Conservation (phyloP, 768 basidiomycete genomes). For the Nidularia sp. region DNA sequence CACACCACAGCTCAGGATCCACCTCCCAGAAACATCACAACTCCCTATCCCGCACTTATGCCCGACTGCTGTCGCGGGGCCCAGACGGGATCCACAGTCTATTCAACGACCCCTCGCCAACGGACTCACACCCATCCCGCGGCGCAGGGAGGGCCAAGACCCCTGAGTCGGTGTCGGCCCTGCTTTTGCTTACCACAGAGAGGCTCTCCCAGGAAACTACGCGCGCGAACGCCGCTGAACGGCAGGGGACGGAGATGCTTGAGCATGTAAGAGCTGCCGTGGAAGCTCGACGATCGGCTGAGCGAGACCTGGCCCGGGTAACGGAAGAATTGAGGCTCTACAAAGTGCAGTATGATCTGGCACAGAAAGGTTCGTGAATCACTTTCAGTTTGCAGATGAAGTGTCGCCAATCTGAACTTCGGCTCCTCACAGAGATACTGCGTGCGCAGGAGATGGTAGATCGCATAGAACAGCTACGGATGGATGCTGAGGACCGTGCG, state of each 20-base stretch:
- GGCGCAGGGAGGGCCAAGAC: conserved; percentile 4
- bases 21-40: not conserved
- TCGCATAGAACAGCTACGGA: conserved; percentile 41
- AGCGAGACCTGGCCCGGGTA: conserved; percentile 24
- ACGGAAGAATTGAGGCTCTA: conserved; percentile 51
- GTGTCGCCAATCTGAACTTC: not conserved
- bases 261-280: conserved; percentile 23
- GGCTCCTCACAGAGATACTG: conserved; percentile 34
- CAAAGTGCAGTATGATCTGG: conserved; percentile 53
- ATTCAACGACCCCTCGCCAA: conserved; percentile 6
- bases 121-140: conserved; percentile 13
- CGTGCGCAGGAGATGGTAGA: conserved; percentile 51
- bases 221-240: conserved; percentile 34
- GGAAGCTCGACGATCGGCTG: conserved; percentile 21
- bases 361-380: conserved; percentile 39
- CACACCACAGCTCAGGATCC: too few species aligned
- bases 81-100: not conserved
- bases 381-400: not conserved
- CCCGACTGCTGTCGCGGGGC: not conserved
- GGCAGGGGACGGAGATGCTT: conserved; percentile 24
- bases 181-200: conserved; percentile 16
- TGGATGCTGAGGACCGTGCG: conserved; percentile 45
- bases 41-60: not conserved
- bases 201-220: conserved; percentile 27
- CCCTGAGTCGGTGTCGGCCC: conserved; percentile 12